phyloP scores from a whole-genome alignment of 768 basidiomycete genomes.

The Ramaria sp. region DNA sequence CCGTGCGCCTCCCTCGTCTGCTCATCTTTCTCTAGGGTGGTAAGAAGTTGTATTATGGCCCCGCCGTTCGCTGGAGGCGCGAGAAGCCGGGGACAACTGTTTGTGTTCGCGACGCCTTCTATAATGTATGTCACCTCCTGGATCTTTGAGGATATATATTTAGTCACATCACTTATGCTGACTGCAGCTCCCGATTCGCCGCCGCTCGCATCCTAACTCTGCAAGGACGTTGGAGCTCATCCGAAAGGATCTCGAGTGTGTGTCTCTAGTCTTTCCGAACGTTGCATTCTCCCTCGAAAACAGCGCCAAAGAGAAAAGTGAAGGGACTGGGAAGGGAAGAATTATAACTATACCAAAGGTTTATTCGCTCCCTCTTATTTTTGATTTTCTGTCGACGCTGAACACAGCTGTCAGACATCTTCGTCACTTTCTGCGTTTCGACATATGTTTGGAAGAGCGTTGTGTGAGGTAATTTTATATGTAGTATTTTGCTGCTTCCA shows the following conservation, averaged over 20 bases:
- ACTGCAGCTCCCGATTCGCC: conserved; percentile 67
- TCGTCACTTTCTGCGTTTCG: conserved; percentile 61
- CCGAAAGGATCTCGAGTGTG: conserved; percentile 59
- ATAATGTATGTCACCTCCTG: conserved; percentile 42
- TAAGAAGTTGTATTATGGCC: conserved; percentile 55
- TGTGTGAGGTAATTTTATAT: conserved; percentile 44
- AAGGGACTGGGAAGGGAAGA: conserved; percentile 29
- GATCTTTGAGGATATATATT: neutral
- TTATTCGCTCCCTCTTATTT: neutral
- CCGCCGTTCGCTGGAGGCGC: conserved; percentile 65
- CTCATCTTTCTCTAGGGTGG: conserved; percentile 39
- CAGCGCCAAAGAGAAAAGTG: conserved; percentile 28
- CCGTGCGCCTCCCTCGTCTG: neutral
- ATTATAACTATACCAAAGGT: conserved; percentile 63
- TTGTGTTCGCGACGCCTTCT: conserved; percentile 81
- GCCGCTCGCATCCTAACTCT: conserved; percentile 54
- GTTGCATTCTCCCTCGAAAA: conserved; percentile 65
- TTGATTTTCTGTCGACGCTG: neutral
- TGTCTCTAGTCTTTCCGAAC: conserved; percentile 61
- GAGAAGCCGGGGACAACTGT: conserved; percentile 72
- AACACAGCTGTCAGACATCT: conserved; percentile 35
- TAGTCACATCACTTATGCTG: neutral
- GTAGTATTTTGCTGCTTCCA: neutral
- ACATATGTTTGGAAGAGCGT: conserved; percentile 60
- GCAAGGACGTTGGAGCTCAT: conserved; percentile 54